phyloP scores from a whole-genome alignment of 805 yeast genomes.

The Spathaspora passalidarum region DNA sequence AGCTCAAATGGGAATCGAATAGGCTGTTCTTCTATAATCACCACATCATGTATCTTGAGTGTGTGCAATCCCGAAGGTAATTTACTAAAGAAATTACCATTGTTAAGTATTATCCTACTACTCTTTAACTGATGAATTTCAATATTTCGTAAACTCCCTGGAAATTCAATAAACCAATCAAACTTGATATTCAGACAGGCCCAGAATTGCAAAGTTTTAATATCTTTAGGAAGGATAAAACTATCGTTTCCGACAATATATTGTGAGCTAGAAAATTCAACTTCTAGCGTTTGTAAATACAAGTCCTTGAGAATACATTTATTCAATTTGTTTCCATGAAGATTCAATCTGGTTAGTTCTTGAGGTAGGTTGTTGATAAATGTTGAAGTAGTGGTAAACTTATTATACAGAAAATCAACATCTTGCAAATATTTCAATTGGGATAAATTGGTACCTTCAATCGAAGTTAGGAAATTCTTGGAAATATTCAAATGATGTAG shows the following conservation, averaged over 20 bases:
- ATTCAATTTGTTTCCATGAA: constrained; percentile 5
- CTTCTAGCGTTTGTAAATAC: background rate
- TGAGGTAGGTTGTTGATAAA: background rate
- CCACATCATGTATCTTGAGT: background rate
- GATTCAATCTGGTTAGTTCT: background rate
- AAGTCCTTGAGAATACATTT: background rate
- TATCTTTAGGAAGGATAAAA: background rate
- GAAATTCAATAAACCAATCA: background rate
- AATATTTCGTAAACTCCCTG: background rate
- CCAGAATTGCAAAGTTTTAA: constrained; percentile 1
- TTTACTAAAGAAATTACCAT: constrained; percentile 1
- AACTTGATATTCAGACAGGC: constrained; percentile 1
- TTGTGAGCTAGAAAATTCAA: background rate
- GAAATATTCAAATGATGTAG: constrained; percentile 1
- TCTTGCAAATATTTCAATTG: background rate
- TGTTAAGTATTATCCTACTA: background rate
- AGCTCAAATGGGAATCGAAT: background rate
- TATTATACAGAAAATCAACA: constrained; percentile 4
- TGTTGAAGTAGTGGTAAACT: background rate
- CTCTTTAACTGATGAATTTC: constrained; percentile 2
- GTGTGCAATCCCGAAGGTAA: background rate
- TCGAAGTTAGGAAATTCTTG: background rate
- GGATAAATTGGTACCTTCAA: background rate
- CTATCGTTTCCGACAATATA: background rate
- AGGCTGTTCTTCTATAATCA: background rate